Conservation (phyloP, 2,329 filamentous ascomycete species). For the Fusarium floridanum region DNA sequence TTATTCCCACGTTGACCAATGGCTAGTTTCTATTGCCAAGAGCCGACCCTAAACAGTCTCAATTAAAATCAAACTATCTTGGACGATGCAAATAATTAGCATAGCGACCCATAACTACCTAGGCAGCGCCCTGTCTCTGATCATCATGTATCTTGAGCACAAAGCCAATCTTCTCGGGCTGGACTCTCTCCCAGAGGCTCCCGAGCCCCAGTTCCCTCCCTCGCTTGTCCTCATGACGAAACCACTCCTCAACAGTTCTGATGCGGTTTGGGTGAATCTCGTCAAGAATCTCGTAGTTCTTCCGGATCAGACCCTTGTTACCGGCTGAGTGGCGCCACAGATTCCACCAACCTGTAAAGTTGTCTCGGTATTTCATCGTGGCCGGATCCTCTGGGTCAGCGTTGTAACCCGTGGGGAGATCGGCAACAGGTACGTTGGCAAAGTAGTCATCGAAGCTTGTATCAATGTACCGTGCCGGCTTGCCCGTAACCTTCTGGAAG, state of each 20-base stretch:
- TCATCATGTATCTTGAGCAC: slow-evolving; percentile 5
- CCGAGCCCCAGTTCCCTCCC: neutral
- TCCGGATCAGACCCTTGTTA: neutral
- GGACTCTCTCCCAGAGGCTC: neutral
- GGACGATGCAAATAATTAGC: neutral
- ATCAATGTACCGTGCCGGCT: neutral
- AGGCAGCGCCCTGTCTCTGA: neutral
- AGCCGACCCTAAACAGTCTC: neutral
- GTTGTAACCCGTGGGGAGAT: neutral
- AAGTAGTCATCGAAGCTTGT: neutral
- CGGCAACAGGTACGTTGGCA: neutral
- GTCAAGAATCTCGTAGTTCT: neutral
- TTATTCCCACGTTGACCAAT: neutral
- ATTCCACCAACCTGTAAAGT: neutral
- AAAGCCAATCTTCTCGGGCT: slow-evolving; percentile 8
- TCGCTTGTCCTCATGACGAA: neutral
- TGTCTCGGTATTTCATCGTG: slow-evolving; percentile 2
- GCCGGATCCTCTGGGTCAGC: neutral
- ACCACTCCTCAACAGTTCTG: slow-evolving; percentile 1
- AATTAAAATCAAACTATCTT: neutral
- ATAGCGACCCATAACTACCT: neutral
- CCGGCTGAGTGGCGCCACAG: neutral
- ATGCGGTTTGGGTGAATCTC: neutral
- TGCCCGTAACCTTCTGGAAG: neutral
- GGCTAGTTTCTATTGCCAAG: neutral